A percentile compares a stretch with the other conserved stretches of the same genome.
phyloP scores from a whole-genome alignment of 345 rosid genomes.

The Citrus cavaleriei region DNA sequence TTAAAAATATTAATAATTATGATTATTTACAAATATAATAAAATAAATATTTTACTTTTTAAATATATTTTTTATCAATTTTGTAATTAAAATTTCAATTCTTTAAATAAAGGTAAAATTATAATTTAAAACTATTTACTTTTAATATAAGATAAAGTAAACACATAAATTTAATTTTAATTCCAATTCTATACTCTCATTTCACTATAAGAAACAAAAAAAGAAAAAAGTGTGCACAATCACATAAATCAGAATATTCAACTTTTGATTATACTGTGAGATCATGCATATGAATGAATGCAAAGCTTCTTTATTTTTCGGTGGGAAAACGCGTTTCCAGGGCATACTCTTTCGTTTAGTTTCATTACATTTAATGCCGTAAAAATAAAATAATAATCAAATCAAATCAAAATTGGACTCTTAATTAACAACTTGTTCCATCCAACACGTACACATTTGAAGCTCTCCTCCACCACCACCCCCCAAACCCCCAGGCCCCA shows the following conservation, averaged over 20 bases:
- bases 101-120: fast-evolving
- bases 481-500: too few species aligned
- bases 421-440: not conserved
- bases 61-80: too few species aligned
- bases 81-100: too few species aligned
- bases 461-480: not conserved
- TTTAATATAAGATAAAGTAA: fast-evolving
- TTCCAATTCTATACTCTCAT: fast-evolving
- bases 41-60: too few species aligned
- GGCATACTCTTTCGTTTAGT: not conserved
- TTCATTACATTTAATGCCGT: not conserved
- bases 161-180: too few species aligned
- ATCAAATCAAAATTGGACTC: not conserved
- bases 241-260: too few species aligned
- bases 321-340: not conserved
- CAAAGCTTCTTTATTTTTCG: not conserved
- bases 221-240: too few species aligned
- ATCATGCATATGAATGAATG: not conserved
- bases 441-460: not conserved
- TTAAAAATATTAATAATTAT: too few species aligned
- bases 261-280: not conserved
- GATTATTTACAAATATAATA: too few species aligned
- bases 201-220: fast-evolving
- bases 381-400: not conserved
- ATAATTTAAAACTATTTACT: too few species aligned